Evolutionary conservation across 495 filamentous ascomycete genomes (phyloP), one percentile per base, ranked within the genome.

Genomic region (Aspergillus conjunctus): DNA sequence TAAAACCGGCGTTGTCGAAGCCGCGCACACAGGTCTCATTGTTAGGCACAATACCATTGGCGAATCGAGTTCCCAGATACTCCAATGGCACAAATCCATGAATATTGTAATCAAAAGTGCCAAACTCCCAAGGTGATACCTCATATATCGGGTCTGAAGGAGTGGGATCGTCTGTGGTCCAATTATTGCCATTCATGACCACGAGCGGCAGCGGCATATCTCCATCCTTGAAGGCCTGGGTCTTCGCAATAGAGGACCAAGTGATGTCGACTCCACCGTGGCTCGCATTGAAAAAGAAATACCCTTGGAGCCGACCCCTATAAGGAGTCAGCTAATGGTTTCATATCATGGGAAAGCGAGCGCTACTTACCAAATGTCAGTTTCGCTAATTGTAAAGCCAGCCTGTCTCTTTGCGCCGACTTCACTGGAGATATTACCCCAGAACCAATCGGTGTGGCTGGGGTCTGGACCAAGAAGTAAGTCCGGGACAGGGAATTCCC

Each of bases 231-330:
- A 93, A 94, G 59, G 83, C 72, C 31, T 82, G 71, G 26, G 80
- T 78, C n/a, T 83, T 70, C 15, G 88, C 85, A 68, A 96, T 91
- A 33, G 89, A 92, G 44, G 89, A 92, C 74, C 85, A 94, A n/a
- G 91, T 95, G 65, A 86, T 87, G 3, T 78, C 79, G 44, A 88
- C 86, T 0, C 90, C 91, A 32, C 91, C 91, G 64, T 91, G 73
- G 4, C 77, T 76, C 22, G 79, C 88, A 71, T 91, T 86, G 66
- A 95, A 80, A 54, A 96, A 80, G 67, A 94, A 89, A 64, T 84
- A 91, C n/a, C 85, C 85, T 31, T 93, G 77, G 8, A 86, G 87
- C 17, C 90, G 84, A 14, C 76, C 80, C 60, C 64, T 63, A 37
- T 21, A 18, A 21, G 51, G 26, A 34, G 50, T 54, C 20, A 61